These are phyloP conservation scores for Suillus sp. DNA, from an alignment of 768 basidiomycete species.

Conservation along the genomic window DNA sequence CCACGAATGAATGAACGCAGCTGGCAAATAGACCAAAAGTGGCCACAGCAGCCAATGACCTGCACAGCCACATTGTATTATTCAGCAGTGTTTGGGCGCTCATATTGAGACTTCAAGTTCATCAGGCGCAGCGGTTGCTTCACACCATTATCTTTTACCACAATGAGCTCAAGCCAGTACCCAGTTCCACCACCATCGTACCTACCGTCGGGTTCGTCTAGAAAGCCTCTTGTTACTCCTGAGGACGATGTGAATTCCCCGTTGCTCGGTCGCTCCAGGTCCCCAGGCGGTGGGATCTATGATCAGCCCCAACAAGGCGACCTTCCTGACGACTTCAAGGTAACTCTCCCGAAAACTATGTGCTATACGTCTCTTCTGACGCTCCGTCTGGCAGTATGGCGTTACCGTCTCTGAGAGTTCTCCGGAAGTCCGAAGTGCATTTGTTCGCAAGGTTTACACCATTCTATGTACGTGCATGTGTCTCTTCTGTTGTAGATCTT, in stretches of 20 bases:
- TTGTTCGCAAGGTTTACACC: slow-evolving; percentile 89
- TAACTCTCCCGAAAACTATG: slow-evolving; percentile 30
- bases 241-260: slow-evolving; percentile 52
- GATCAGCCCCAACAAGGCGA: slow-evolving; percentile 77
- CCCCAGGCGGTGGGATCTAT: slow-evolving; percentile 54
- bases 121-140: slow-evolving; percentile 7
- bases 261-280: slow-evolving; percentile 53
- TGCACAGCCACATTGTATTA: slow-evolving; percentile 34
- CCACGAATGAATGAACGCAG: slow-evolving; percentile 9
- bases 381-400: slow-evolving; percentile 53
- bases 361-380: not conserved
- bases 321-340: slow-evolving; percentile 94
- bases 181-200: slow-evolving; percentile 66
- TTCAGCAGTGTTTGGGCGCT: slow-evolving; percentile 23
- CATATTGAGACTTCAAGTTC: slow-evolving; percentile 17
- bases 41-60: not conserved
- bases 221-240: slow-evolving; percentile 35
- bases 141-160: slow-evolving; percentile 22
- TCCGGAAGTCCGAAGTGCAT: slow-evolving; percentile 77
- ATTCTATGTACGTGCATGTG: slow-evolving; percentile 70
- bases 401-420: slow-evolving; percentile 78
- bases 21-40: slow-evolving; percentile 7
- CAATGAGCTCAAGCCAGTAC: slow-evolving; percentile 58
- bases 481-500: not conserved
- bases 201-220: slow-evolving; percentile 42